These are phyloP conservation scores for Mimosa pudica DNA, from an alignment of 306 rosid species.

Conservation along the genomic window DNA sequence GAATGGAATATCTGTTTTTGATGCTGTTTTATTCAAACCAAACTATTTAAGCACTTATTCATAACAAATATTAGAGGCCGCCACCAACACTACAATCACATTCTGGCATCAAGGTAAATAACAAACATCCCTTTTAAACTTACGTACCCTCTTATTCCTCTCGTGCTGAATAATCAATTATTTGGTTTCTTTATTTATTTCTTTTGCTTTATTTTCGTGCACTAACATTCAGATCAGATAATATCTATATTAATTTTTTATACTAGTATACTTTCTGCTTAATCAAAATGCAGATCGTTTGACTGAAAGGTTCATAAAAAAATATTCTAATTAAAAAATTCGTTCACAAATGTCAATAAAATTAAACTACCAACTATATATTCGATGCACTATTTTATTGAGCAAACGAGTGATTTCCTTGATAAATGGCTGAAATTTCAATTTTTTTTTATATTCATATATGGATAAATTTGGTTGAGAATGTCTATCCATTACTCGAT, in stretches of 20 bases:
- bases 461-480: not conserved
- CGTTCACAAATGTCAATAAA: not conserved
- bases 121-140: conserved; percentile 48
- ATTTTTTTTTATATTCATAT: not conserved
- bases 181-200: not conserved
- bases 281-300: not conserved
- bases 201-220: too few species aligned
- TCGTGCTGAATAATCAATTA: conserved; percentile 23
- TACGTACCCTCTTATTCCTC: conserved; percentile 34
- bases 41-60: not conserved
- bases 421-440: not conserved
- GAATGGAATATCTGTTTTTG: not conserved
- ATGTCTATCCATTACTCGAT: not conserved
- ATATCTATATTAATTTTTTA: not conserved
- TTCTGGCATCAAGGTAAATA: conserved; percentile 42
- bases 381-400: not conserved
- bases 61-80: conserved; percentile 6
- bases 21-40: conserved; percentile 5
- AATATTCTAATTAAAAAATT: not conserved
- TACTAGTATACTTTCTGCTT: not conserved
- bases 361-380: not conserved
- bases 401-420: not conserved
- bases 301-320: not conserved
- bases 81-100: conserved; percentile 17
- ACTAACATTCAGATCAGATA: not conserved